Conservation (phyloP, 345 rosid species). For the Citrus reticulata region DNA sequence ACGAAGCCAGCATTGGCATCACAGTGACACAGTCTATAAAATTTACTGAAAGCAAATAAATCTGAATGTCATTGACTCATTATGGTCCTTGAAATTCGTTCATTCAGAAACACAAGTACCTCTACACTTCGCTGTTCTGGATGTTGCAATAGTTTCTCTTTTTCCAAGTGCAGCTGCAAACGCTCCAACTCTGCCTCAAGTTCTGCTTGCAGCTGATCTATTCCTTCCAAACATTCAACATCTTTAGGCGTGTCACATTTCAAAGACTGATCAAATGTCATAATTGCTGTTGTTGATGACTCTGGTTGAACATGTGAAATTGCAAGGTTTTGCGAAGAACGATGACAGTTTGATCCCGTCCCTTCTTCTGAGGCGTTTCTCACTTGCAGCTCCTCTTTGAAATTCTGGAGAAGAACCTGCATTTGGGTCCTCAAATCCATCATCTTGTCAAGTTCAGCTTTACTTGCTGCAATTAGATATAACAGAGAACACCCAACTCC, state of each 20-base stretch:
- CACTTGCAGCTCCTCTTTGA: slow-evolving; percentile 26
- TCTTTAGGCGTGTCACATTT: slow-evolving; percentile 18
- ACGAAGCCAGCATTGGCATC: not conserved
- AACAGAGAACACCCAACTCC: slow-evolving; percentile 55
- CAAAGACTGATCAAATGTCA: slow-evolving; percentile 26
- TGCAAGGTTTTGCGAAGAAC: not conserved
- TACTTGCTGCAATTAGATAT: slow-evolving; percentile 46
- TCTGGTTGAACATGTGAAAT: slow-evolving; percentile 26
- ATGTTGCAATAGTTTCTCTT: slow-evolving; percentile 19
- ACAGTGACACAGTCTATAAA: not conserved
- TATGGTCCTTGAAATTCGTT: not conserved
- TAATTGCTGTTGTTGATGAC: slow-evolving; percentile 18
- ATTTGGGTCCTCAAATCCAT: slow-evolving; percentile 45
- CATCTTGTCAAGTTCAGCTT: slow-evolving; percentile 55
- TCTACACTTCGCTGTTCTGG: slow-evolving; percentile 22
- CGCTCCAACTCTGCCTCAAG: slow-evolving; percentile 65
- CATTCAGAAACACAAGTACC: slow-evolving; percentile 26
- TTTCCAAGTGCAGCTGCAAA: slow-evolving; percentile 51
- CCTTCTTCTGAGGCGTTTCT: slow-evolving; percentile 23
- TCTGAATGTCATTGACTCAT: not conserved
- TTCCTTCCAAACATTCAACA: slow-evolving; percentile 36
- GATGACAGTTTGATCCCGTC: slow-evolving; percentile 16
- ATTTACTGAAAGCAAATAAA: not conserved
- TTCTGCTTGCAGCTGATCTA: slow-evolving; percentile 68
- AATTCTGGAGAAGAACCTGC: slow-evolving; percentile 42